Conservation (phyloP, 1,284 basidiomycete genomes). For the Xerocomus nothofagi region DNA sequence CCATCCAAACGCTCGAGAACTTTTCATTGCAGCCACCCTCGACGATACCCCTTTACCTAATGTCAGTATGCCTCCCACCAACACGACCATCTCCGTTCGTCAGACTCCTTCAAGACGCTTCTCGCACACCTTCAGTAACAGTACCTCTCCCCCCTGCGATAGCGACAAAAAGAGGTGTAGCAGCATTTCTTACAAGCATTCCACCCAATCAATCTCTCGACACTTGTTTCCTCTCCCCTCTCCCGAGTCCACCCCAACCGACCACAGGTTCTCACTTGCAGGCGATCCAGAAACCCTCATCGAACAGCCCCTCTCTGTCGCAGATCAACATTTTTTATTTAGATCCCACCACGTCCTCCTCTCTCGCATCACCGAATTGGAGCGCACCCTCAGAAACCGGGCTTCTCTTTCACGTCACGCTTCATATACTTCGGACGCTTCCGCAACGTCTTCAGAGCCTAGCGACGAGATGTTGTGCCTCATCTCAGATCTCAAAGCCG, state of each 20-base stretch:
- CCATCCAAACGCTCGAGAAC: constrained; percentile 44
- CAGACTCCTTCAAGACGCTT: constrained; percentile 15
- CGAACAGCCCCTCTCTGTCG: constrained; percentile 54
- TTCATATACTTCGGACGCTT: constrained; percentile 53
- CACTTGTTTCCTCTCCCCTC: constrained; percentile 57
- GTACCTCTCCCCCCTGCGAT: constrained; percentile 1
- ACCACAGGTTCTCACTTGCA: constrained; percentile 43
- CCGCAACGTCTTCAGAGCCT: constrained; percentile 46
- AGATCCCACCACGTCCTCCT: constrained; percentile 78
- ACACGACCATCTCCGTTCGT: constrained; percentile 8
- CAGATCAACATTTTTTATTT: constrained; percentile 80
- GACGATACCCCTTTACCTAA: constrained; percentile 31
- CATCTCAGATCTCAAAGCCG: constrained; percentile 72
- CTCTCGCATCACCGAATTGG: constrained; percentile 75
- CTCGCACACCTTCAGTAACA: constrained; percentile 22
- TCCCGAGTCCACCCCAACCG: constrained; percentile 70
- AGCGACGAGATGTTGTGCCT: constrained; percentile 73
- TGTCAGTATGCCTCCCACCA: constrained; percentile 20
- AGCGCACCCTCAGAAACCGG: constrained; percentile 60
- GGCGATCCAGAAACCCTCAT: constrained; percentile 39
- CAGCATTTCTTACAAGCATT: constrained; percentile 72
- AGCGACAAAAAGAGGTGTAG: constrained; percentile 43
- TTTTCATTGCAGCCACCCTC: constrained; percentile 48
- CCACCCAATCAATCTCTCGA: constrained; percentile 40
- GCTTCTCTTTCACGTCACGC: constrained; percentile 51